A percentile compares a stretch with the other conserved stretches of the same genome.
Conservation (phyloP, 2,329 filamentous ascomycete genomes). For the Chaetomiaceae sp. region DNA sequence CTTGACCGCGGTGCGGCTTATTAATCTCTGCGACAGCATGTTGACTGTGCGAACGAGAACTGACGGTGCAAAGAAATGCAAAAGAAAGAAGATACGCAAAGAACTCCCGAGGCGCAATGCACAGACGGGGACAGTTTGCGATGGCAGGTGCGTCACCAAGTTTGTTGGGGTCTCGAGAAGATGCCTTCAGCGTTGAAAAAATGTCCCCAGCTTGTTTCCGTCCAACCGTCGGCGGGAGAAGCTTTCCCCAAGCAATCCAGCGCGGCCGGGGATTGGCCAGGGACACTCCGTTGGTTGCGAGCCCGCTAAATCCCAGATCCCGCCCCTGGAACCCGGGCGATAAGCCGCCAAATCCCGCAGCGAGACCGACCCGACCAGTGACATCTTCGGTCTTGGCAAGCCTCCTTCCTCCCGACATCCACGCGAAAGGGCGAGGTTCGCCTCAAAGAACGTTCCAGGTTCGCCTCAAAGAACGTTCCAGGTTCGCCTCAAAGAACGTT, state of each 20-base stretch:
- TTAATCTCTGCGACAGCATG: constrained; percentile 60
- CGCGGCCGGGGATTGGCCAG: constrained; percentile 16
- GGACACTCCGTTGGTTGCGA: constrained; percentile 5
- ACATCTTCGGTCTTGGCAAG: constrained; percentile 8
- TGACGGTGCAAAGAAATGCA: constrained; percentile 8
- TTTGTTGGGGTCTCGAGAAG: constrained; percentile 14
- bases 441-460: too few relatives aligned
- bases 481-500: not conserved
- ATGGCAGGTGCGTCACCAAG: constrained; percentile 13
- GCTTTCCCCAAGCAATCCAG: constrained; percentile 9
- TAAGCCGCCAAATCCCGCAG: constrained; percentile 24
- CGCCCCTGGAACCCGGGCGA: constrained; percentile 6
- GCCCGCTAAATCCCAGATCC: constrained; percentile 17
- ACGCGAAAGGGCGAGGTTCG: not conserved
- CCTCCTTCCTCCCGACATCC: not conserved
- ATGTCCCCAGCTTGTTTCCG: constrained; percentile 16
- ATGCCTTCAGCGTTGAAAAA: constrained; percentile 19
- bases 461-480: not conserved
- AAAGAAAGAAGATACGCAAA: constrained; percentile 15
- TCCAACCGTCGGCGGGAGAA: constrained; percentile 19
- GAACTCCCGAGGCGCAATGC: constrained; percentile 5
- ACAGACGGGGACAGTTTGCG: constrained; percentile 8
- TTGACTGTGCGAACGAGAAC: constrained; percentile 28
- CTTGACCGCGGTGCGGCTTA: constrained; percentile 54
- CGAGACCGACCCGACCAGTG: constrained; percentile 4